Evolutionary conservation across 2,329 filamentous ascomycete genomes (phyloP), one percentile per base, ranked within the genome.

Genomic region (Penicillium sp.): DNA sequence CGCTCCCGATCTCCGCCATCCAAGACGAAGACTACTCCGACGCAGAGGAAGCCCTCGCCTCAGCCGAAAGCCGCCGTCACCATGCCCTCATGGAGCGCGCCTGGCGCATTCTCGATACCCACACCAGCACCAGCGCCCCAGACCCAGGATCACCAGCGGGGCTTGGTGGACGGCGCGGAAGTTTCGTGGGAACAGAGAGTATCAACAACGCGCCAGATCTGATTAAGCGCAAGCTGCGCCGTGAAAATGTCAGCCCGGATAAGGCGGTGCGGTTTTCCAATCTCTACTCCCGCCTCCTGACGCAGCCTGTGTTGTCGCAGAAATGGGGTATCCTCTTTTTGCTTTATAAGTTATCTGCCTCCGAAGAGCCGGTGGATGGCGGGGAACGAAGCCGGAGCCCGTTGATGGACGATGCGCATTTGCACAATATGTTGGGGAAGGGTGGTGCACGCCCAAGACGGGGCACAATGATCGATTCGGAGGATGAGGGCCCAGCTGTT

Each of bases 281-380:
- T 64, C 79, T 98, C 26, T 95, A 96, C 70, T 88, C 88, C 31
- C 81, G 88, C 49, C 79, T 98, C 17, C 76, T 96, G 24, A 87
- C 88, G n/a, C 82, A 96, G 57, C 90, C 90, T 0, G 90, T 97
- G 6, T 77, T 98, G 39, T 86, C 87, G 62, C 87, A 95, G 69
- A 98, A 98, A 78, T 97, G 90, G 89, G 88, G 87, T 3, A 96
- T 98, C 57, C 77, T 98, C 19, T 94, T 94, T 66, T 82, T 98
- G 37, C 79, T 98, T 37, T 86, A 93, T 66, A 83, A 88, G 61
- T 79, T 96, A 42, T 83, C 87, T 53, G 86, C 90, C 63, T 81
- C 79, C 43, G 59, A 61, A 28, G 57, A 53, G 35, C 31, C 48
- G 19, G 28, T 28, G 24, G 62, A 64, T 15, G 62, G 60, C 4